Evolutionary conservation across 164 flowering plant species (phyloP).

Genomic region (Kalanchoe fedtschenkoi): DNA sequence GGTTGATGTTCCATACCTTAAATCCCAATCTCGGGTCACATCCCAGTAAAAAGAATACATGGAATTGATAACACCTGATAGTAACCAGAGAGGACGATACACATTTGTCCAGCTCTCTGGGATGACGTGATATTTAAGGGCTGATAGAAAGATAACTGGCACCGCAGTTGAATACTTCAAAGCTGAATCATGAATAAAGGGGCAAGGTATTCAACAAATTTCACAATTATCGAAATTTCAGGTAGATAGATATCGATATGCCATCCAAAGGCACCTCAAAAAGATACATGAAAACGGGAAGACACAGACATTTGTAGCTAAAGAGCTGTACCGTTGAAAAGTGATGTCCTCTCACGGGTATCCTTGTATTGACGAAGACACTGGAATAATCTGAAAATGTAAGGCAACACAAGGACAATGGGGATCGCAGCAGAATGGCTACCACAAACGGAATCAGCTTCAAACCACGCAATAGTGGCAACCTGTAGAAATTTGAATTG

Average conservation of each 20-base stretch:
- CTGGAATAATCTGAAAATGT: conserved; percentile 76
- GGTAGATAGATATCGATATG: no score
- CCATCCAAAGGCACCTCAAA: no score
- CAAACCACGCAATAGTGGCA: conserved; percentile 99
- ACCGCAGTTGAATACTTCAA: conserved; percentile 88
- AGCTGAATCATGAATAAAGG: conserved; percentile 52
- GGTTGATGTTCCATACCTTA: conserved; percentile 40
- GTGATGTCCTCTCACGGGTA: conserved; percentile 65
- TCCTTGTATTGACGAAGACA: conserved; percentile 93
- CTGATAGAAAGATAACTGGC: conserved; percentile 90
- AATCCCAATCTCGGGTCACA: conserved; percentile 88
- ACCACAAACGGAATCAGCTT: conserved; percentile 97
- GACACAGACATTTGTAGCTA: neutral
- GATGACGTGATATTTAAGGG: conserved; percentile 84
- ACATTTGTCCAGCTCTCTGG: conserved; percentile 67
- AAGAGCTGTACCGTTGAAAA: conserved; percentile 54
- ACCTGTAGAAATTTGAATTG: conserved; percentile 35
- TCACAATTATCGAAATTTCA: neutral
- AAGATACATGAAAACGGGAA: neutral
- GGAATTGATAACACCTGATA: conserved; percentile 72
- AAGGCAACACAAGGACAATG: conserved; percentile 77
- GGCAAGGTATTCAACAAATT: conserved; percentile 9
- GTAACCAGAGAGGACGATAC: conserved; percentile 82
- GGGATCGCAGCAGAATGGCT: conserved; percentile 93
- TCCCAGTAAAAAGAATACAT: conserved; percentile 95